Evolutionary conservation across 352 stramenopile species (phyloP).

Genomic region (Phytophthora constricta): DNA sequence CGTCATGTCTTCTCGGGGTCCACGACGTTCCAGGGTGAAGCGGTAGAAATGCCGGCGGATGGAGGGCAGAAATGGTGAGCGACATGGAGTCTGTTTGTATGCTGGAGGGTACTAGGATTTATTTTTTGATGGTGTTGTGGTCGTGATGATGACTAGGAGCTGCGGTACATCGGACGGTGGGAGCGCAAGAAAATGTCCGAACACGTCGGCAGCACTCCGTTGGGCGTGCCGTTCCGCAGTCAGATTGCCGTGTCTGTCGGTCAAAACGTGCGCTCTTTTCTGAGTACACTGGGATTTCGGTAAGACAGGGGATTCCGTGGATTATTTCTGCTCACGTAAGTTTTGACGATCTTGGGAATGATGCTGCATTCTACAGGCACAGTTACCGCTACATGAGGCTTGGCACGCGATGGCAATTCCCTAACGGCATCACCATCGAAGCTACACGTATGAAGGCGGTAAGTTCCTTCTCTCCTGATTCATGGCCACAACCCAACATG

Average conservation of each 20-base stretch:
- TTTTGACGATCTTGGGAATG: conserved; percentile 2
- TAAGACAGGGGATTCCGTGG: conserved; percentile 26
- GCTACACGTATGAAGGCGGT: conserved; percentile 88
- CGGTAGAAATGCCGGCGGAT: conserved; percentile 76
- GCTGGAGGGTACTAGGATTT: not conserved
- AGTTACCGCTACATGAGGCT: conserved; percentile 87
- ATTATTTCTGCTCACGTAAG: not conserved
- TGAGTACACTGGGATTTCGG: conserved; percentile 81
- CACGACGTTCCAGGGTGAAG: conserved; percentile 80
- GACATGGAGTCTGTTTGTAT: too few species aligned
- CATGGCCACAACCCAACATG: too few species aligned
- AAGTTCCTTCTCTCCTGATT: too few species aligned
- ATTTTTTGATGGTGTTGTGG: conserved; percentile 7
- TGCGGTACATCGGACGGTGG: conserved; percentile 86
- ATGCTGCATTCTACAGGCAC: conserved; percentile 48
- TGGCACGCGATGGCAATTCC: conserved; percentile 83
- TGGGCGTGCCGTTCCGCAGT: conserved; percentile 82
- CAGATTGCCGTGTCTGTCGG: conserved; percentile 85
- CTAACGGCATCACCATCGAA: conserved; percentile 86
- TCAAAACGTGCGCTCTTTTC: conserved; percentile 80
- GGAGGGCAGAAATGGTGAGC: conserved; percentile 82
- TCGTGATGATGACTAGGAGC: conserved; percentile 49
- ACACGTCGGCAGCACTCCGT: conserved; percentile 59
- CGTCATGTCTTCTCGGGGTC: conserved; percentile 85
- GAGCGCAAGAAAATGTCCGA: conserved; percentile 90